A percentile compares a stretch with the other conserved stretches of the same genome.
Conservation (phyloP, 2,329 filamentous ascomycete species). For the Ophiostoma sp. region DNA sequence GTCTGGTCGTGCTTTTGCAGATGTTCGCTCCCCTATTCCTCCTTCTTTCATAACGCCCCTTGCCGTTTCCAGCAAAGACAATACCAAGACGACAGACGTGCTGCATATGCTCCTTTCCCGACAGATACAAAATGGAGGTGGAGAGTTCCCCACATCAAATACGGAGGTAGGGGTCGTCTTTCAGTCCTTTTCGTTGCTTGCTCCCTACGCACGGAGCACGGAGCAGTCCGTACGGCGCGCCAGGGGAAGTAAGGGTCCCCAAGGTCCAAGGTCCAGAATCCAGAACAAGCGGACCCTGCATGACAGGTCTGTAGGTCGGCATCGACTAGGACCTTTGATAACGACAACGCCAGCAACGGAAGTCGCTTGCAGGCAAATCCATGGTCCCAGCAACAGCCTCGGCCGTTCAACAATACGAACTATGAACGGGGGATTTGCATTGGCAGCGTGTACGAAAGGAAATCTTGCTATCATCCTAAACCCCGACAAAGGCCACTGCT, state of each 20-base stretch:
- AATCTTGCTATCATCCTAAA: neutral
- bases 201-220: slow-evolving; percentile 12
- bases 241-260: neutral
- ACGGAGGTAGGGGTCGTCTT: neutral
- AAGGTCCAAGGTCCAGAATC: neutral
- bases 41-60: neutral
- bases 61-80: slow-evolving; percentile 3
- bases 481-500: neutral
- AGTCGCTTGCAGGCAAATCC: neutral
- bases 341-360: neutral
- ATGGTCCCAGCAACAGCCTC: neutral
- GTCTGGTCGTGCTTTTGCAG: too few species aligned
- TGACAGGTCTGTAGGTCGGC: neutral
- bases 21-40: neutral
- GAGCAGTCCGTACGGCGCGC: slow-evolving; percentile 7
- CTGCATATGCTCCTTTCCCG: neutral
- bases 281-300: neutral
- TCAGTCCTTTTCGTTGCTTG: too few species aligned
- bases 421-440: neutral
- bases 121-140: neutral
- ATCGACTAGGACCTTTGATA: neutral
- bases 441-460: neutral
- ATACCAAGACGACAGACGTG: neutral
- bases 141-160: neutral
- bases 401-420: neutral